These are phyloP conservation scores for Bipolaris oryzae DNA, from an alignment of 2,329 filamentous ascomycete species.

Conservation along the genomic window DNA sequence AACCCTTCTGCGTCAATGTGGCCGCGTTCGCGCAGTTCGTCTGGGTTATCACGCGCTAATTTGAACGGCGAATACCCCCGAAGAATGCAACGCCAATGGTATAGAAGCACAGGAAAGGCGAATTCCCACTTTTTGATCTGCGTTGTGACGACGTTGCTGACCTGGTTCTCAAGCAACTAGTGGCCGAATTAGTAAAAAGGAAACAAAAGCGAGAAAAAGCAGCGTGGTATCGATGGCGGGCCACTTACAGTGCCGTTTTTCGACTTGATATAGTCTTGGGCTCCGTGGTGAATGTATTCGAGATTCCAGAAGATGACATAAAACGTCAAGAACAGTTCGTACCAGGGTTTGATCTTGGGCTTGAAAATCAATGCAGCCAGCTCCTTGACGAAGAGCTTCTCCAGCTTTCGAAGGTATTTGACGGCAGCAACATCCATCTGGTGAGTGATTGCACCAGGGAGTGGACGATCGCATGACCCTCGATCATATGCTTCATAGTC, in stretches of 20 bases:
- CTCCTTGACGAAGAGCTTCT: slow-evolving; percentile 39
- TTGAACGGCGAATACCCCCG: slow-evolving; percentile 44
- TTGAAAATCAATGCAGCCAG: slow-evolving; percentile 40
- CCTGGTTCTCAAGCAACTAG: slow-evolving; percentile 40
- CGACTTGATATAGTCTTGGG: slow-evolving; percentile 42
- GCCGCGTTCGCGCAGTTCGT: slow-evolving; percentile 38
- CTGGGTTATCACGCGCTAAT: slow-evolving; percentile 43
- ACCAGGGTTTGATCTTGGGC: slow-evolving; percentile 46
- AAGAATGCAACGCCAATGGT: slow-evolving; percentile 42
- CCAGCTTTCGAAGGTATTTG: slow-evolving; percentile 39
- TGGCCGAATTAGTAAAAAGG: slow-evolving; percentile 18
- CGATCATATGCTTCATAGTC: slow-evolving; percentile 46
- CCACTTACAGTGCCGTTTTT: slow-evolving; percentile 45
- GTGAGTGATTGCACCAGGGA: slow-evolving; percentile 45
- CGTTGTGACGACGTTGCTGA: slow-evolving; percentile 40
- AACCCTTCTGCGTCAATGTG: slow-evolving; percentile 39
- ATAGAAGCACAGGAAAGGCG: slow-evolving; percentile 38
- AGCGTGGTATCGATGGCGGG: not conserved
- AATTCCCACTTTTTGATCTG: slow-evolving; percentile 47
- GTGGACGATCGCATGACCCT: slow-evolving; percentile 38
- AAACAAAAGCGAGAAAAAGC: not conserved
- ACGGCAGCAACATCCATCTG: slow-evolving; percentile 47
- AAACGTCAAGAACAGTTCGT: slow-evolving; percentile 44
- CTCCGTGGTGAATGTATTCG: slow-evolving; percentile 44
- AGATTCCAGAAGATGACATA: slow-evolving; percentile 47